Evolutionary conservation across 2,329 filamentous ascomycete species (phyloP).

Genomic region (Raffaelea deltoideospora): DNA sequence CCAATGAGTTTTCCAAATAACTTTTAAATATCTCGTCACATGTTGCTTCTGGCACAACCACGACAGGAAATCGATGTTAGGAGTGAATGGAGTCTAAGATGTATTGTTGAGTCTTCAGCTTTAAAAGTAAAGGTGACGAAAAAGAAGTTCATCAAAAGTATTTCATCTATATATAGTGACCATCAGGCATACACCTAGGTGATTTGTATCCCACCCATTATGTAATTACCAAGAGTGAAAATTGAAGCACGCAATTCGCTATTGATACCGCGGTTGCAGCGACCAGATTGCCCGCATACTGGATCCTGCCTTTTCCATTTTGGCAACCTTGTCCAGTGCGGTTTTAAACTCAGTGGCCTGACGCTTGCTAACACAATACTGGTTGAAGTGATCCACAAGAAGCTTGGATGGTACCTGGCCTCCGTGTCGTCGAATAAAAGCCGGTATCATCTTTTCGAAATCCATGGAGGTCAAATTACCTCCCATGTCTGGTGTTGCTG

Average conservation of each 20-base stretch:
- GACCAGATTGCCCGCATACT: slow-evolving; percentile 39
- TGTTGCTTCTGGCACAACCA: slow-evolving; percentile 24
- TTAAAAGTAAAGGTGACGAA: too few relatives aligned
- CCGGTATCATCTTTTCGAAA: slow-evolving; percentile 57
- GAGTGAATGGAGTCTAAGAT: not conserved
- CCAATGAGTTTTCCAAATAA: slow-evolving; percentile 32
- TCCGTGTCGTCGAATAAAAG: slow-evolving; percentile 64
- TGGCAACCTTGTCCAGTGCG: slow-evolving; percentile 63
- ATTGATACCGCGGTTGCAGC: slow-evolving; percentile 21
- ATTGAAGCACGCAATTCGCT: too few relatives aligned
- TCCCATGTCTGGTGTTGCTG: slow-evolving; percentile 22
- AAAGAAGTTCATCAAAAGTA: too few relatives aligned
- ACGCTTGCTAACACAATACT: slow-evolving; percentile 53
- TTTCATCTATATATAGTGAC: too few relatives aligned
- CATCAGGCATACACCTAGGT: too few relatives aligned
- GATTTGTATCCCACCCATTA: too few relatives aligned
- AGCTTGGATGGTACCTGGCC: slow-evolving; percentile 70
- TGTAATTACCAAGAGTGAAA: too few relatives aligned
- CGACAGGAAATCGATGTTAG: slow-evolving; percentile 9
- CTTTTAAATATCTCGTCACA: too few relatives aligned
- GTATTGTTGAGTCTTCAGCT: too few relatives aligned
- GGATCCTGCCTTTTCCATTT: slow-evolving; percentile 43
- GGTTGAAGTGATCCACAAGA: slow-evolving; percentile 80
- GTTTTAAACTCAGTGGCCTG: slow-evolving; percentile 68
- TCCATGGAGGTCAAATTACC: slow-evolving; percentile 36